A percentile compares a stretch with the other conserved stretches of the same genome.
These are phyloP conservation scores for Glomus cerebriforme DNA, from an alignment of 192 early-diverging fungal genomes.

Conservation along the genomic window DNA sequence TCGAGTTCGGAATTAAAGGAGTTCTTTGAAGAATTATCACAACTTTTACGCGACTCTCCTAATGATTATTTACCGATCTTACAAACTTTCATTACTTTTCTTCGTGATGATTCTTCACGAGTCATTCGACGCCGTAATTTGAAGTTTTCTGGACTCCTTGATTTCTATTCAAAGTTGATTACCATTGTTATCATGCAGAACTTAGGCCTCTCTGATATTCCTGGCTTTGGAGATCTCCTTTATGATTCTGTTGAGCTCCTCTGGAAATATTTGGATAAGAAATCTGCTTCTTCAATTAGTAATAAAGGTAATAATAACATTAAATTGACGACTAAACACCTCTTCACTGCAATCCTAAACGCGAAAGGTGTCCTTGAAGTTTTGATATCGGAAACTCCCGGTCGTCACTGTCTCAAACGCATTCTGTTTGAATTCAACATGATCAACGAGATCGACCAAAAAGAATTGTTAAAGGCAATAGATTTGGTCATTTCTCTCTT, in stretches of 20 bases:
- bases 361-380: background rate
- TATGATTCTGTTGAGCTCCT: background rate
- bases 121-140: background rate
- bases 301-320: background rate
- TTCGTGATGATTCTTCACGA: background rate
- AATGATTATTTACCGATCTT: background rate
- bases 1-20: background rate
- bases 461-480: background rate
- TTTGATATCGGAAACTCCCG: background rate
- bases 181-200: background rate
- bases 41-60: background rate
- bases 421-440: constrained; percentile 11
- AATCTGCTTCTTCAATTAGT: background rate
- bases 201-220: background rate
- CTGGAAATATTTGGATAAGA: background rate
- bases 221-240: background rate
- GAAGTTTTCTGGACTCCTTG: background rate
- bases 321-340: background rate
- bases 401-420: background rate
- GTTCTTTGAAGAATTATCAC: background rate
- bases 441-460: background rate
- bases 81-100: background rate
- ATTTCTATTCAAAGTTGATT: background rate
- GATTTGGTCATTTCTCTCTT: background rate
- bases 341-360: background rate